Conservation (phyloP, 2,329 filamentous ascomycete species). For the Sarocladiaceae sp. region DNA sequence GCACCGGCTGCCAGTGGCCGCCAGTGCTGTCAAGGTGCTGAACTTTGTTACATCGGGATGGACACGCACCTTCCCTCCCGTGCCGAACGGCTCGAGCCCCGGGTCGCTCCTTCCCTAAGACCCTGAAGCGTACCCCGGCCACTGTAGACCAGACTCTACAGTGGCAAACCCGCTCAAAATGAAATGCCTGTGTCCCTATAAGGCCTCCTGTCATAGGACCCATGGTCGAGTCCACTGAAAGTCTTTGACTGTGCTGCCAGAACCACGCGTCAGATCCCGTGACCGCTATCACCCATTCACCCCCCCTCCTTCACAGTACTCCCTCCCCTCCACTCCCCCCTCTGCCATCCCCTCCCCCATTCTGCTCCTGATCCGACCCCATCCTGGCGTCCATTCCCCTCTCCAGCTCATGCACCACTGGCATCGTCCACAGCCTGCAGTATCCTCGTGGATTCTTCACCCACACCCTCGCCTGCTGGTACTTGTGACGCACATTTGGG, state of each 20-base stretch:
- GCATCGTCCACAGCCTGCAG: conserved; percentile 2
- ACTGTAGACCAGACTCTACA: too few species aligned
- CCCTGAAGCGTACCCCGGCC: too few species aligned
- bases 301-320: conserved; percentile 1
- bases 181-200: too few species aligned
- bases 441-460: neutral
- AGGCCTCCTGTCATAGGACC: too few species aligned
- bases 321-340: neutral
- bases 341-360: neutral
- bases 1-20: neutral
- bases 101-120: conserved; percentile 5
- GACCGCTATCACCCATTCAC: neutral
- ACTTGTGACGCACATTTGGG: conserved; percentile 6
- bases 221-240: too few species aligned
- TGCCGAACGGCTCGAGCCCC: conserved; percentile 5
- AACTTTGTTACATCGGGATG: too few species aligned
- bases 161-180: too few species aligned
- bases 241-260: too few species aligned
- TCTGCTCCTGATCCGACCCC: too few species aligned
- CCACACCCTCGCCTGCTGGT: neutral
- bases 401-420: conserved; percentile 9
- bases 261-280: conserved; percentile 9
- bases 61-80: conserved; percentile 9
- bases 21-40: too few species aligned
- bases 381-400: too few species aligned